A percentile compares a stretch with the other conserved stretches of the same genome.
Evolutionary conservation across 768 basidiomycete species (phyloP).

Genomic region (Pleurotus citrinopileatus): DNA sequence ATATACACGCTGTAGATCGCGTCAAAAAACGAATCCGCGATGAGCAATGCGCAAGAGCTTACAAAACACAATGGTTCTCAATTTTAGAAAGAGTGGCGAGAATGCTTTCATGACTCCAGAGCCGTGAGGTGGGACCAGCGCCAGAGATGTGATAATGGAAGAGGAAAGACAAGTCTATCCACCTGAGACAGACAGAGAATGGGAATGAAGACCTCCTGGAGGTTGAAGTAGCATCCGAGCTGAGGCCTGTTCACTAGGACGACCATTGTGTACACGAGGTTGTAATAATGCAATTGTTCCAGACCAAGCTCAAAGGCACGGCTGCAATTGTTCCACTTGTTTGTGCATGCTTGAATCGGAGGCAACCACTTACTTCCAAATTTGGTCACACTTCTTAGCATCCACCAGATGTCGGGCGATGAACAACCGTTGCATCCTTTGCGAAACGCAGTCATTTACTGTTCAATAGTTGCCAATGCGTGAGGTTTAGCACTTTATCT

Average conservation of each 20-base stretch:
- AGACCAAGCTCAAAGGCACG: too few species aligned
- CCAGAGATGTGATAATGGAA: background rate
- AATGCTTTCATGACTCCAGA: conserved; percentile 12
- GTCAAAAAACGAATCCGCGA: too few species aligned
- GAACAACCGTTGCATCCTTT: background rate
- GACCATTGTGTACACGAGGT: too few species aligned
- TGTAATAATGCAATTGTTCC: too few species aligned
- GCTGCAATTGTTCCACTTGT: background rate
- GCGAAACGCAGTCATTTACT: conserved; percentile 10
- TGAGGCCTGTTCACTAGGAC: too few species aligned
- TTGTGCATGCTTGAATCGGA: background rate
- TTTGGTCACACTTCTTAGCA: background rate
- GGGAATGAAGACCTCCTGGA: background rate
- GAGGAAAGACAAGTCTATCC: conserved; percentile 6
- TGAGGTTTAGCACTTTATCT: conserved; percentile 2
- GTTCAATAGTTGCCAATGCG: conserved; percentile 17
- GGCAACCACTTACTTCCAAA: background rate
- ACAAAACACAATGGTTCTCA: conserved; percentile 20
- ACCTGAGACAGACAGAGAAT: conserved; percentile 9
- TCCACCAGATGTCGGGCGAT: background rate
- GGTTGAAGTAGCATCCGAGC: too few species aligned
- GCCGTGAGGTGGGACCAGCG: background rate
- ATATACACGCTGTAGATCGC: conserved; percentile 40
- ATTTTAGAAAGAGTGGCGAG: conserved; percentile 20
- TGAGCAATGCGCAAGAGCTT: conserved; percentile 12